Evolutionary conservation across 1,139 yeast genomes (phyloP).

Genomic region (Candida mesenterica): DNA sequence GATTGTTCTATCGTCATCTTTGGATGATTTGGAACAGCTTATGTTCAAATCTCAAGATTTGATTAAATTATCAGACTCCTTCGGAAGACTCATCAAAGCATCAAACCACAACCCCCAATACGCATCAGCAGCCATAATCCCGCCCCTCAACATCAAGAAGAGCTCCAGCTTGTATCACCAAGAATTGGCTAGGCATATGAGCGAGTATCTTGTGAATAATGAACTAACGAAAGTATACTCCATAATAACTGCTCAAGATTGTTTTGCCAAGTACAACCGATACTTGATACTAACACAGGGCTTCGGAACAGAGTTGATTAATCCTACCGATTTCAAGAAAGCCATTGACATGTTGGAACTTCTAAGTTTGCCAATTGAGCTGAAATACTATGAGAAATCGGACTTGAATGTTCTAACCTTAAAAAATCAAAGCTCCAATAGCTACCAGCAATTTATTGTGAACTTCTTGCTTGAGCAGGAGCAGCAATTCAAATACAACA

Average conservation of each 20-base stretch:
- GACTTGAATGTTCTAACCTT: conserved; percentile 37
- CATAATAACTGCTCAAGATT: conserved; percentile 43
- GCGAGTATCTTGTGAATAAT: conserved; percentile 45
- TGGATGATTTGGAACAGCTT: conserved; percentile 74
- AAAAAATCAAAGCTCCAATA: conserved; percentile 18
- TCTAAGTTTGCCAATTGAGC: conserved; percentile 33
- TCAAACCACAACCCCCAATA: conserved; percentile 3
- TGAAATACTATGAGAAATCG: conserved; percentile 32
- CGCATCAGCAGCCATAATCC: conserved; percentile 17
- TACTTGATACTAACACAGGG: conserved; percentile 38
- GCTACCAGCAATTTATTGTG: conserved; percentile 26
- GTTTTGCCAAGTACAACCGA: conserved; percentile 44
- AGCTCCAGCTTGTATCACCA: conserved; percentile 33
- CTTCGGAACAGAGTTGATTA: conserved; percentile 38
- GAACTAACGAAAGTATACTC: conserved; percentile 33
- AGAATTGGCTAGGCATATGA: conserved; percentile 48
- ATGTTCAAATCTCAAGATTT: conserved; percentile 79
- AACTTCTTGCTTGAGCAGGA: conserved; percentile 26
- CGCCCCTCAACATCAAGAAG: conserved; percentile 32
- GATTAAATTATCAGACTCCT: conserved; percentile 51
- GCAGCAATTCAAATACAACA: conserved; percentile 24
- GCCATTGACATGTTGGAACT: conserved; percentile 31
- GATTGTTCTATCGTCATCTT: conserved; percentile 60
- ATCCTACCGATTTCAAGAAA: conserved; percentile 31
- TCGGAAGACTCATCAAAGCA: conserved; percentile 34